phyloP scores from a whole-genome alignment of 2,329 filamentous ascomycete genomes.

The Triangularia verruculosa region DNA sequence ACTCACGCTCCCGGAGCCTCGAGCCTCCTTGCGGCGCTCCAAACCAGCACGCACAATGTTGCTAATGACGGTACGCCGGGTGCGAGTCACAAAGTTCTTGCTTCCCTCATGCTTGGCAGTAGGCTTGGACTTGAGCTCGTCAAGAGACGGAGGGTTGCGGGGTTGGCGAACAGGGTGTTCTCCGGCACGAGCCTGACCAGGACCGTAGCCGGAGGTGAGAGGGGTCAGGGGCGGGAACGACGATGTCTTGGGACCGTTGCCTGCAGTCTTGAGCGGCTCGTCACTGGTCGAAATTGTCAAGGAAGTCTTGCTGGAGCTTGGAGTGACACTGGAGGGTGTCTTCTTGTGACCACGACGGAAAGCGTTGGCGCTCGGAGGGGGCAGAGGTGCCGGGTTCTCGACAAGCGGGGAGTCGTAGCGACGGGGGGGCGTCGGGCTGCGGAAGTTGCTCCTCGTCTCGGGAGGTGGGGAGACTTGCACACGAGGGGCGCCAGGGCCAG shows the following conservation, averaged over 20 bases:
- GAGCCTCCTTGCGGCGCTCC: constrained; percentile 75
- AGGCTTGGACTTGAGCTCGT: constrained; percentile 85
- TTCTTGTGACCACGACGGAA: constrained; percentile 96
- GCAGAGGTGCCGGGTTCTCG: constrained; percentile 63
- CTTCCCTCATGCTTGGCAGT: constrained; percentile 93
- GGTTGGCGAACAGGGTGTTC: constrained; percentile 94
- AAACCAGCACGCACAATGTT: constrained; percentile 88
- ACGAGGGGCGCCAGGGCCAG: constrained; percentile 60
- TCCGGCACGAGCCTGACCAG: constrained; percentile 86
- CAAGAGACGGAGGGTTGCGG: constrained; percentile 83
- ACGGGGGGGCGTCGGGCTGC: constrained; percentile 65
- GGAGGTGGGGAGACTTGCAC: constrained; percentile 81
- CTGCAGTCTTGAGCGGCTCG: constrained; percentile 56
- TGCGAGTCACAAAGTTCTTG: constrained; percentile 94
- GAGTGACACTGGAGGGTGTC: constrained; percentile 70
- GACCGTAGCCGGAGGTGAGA: constrained; percentile 76
- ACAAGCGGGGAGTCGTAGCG: constrained; percentile 63
- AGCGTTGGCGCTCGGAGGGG: constrained; percentile 83
- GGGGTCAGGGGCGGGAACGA: constrained; percentile 80
- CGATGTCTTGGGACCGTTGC: constrained; percentile 66
- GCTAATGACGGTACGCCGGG: constrained; percentile 86
- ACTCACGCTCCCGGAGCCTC: constrained; percentile 75
- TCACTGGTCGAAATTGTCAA: constrained; percentile 45
- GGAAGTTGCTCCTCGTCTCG: constrained; percentile 52
- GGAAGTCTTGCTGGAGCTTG: constrained; percentile 52